Evolutionary conservation across 2,329 filamentous ascomycete species (phyloP).

Genomic region (Microdochium bolleyi): DNA sequence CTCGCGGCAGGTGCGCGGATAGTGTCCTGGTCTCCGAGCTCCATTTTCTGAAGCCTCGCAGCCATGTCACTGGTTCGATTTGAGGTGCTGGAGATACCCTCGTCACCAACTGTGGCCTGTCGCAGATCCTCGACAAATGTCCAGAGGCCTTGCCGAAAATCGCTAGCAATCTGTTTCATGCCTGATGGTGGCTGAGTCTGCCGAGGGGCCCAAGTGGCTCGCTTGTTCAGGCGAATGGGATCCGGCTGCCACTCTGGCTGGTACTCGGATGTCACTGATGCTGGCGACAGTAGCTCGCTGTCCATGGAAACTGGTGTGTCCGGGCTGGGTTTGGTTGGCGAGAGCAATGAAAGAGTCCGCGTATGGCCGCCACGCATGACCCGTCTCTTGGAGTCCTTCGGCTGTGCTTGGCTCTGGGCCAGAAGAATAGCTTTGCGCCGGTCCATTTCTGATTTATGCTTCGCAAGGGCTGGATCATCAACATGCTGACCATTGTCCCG

Average conservation of each 20-base stretch:
- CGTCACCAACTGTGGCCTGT: conserved; percentile 92
- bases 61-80: conserved; percentile 24
- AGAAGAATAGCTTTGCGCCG: conserved; percentile 61
- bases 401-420: conserved; percentile 32
- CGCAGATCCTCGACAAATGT: conserved; percentile 93
- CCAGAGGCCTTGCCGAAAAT: conserved; percentile 83
- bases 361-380: conserved; percentile 62
- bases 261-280: conserved; percentile 16
- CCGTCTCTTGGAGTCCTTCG: conserved; percentile 41
- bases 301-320: conserved; percentile 36
- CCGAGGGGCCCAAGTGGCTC: conserved; percentile 52
- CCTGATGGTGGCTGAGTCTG: conserved; percentile 33
- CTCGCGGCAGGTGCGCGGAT: conserved; percentile 33
- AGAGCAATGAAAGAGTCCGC: conserved; percentile 70
- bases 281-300: conserved; percentile 30
- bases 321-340: conserved; percentile 46
- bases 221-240: conserved; percentile 36
- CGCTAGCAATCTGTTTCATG: conserved; percentile 75
- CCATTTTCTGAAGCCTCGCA: conserved; percentile 12
- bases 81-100: conserved; percentile 59
- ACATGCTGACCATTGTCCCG: conserved; percentile 15
- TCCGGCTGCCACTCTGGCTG: conserved; percentile 23
- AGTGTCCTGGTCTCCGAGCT: conserved; percentile 32
- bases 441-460: conserved; percentile 56
- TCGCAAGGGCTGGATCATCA: conserved; percentile 28